Evolutionary conservation across 257 asterid genomes (phyloP), one percentile per base, ranked within the genome.

Genomic region (Solanum tacnaense): DNA sequence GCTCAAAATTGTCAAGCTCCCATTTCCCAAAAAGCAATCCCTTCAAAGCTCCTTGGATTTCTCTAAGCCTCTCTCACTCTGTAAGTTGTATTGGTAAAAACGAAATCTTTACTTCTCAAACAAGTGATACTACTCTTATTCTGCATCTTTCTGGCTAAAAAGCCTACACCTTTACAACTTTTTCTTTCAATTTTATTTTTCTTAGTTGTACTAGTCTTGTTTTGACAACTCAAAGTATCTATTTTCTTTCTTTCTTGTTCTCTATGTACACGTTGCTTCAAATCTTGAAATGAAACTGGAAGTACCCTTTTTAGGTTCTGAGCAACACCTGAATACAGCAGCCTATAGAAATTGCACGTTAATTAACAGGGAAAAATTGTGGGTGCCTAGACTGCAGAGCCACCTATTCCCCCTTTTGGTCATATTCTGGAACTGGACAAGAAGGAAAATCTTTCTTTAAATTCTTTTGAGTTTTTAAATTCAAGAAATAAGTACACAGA

Each of bases 341-440:
- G 81, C 90, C 89, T 76, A 88, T 62, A 76, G 25, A 44, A 13
- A 87, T 60, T 82, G 46, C 41, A 60, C 88, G 83, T 25, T 34
- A 7, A 31, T 86, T 75, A 49, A 73, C 73, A 84, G 74, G 81
- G 83, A 21, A 60, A 38, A 84, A 62, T 18, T 67, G 23, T 73
- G 87, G 87, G 36, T 85, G 88, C 91, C 82, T 91, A 84, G 94
- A 89, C 93, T 93, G 93, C 92, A 89, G 93, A 84, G 91, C 92
- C 88, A n/a, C 74, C 71, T 49, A 79, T 86, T 84, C 56, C 71
- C 89, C 83, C 89, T 87, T 88, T 87, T 87, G 39, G 65, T 70
- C 85, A 29, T 74, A 88, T 89, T 88, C 91, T 88, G 86, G 39
- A 83, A 89, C 76, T 89, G 91, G 92, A 89, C 87, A 87, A 89